Percentiles rank a stretch among this genome's conserved stretches.
phyloP scores from a whole-genome alignment of 371 early-diverging fungal genomes.

The Mortierella sp. region DNA sequence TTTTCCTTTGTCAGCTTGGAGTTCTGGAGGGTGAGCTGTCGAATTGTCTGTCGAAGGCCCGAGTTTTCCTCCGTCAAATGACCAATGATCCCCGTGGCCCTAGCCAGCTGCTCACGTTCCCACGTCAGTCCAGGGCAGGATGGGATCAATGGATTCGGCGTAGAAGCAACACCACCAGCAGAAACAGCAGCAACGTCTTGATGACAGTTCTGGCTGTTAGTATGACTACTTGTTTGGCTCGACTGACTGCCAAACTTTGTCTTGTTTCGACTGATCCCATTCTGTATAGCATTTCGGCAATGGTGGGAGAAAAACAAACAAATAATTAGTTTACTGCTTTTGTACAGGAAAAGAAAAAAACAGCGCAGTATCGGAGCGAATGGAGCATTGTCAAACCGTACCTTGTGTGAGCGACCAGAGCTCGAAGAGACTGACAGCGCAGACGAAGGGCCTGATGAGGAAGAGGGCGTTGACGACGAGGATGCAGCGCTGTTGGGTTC shows the following conservation, averaged over 20 bases:
- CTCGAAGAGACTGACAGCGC: conserved; percentile 1
- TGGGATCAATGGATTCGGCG: conserved; percentile 1
- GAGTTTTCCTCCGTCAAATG: conserved; percentile 60
- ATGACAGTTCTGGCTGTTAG: not conserved
- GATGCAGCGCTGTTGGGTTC: conserved; percentile 16
- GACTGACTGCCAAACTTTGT: not conserved
- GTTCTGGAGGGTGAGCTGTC: conserved; percentile 39
- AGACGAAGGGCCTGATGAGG: conserved; percentile 17
- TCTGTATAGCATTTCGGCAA: not conserved
- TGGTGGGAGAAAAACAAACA: not conserved
- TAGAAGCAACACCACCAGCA: not conserved
- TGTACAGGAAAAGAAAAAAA: not conserved
- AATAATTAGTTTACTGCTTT: not conserved
- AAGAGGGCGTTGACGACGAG: conserved; percentile 6
- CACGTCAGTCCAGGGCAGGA: conserved; percentile 51
- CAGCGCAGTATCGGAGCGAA: conserved; percentile 12
- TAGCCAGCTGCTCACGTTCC: conserved; percentile 49
- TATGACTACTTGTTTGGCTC: not conserved
- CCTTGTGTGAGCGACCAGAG: conserved; percentile 16
- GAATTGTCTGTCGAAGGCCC: conserved; percentile 52
- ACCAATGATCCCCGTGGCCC: conserved; percentile 58
- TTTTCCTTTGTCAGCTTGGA: conserved; percentile 43
- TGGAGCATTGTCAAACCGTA: conserved; percentile 10
- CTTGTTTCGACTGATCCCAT: not conserved
- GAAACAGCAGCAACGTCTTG: not conserved